A percentile compares a stretch with the other conserved stretches of the same genome.
phyloP scores from a whole-genome alignment of 257 asterid genomes.

The Fraxinus excelsior region DNA sequence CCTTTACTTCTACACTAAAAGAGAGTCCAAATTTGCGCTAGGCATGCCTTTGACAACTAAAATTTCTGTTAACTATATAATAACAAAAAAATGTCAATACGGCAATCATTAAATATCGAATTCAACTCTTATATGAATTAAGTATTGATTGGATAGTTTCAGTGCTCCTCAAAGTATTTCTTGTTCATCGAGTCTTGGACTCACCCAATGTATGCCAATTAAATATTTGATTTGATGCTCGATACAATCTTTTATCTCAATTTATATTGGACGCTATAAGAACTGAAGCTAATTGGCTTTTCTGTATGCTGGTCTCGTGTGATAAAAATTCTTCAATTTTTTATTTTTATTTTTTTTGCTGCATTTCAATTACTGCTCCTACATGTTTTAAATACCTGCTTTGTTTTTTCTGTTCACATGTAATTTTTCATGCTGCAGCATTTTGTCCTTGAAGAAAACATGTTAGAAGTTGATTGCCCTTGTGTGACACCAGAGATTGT shows the following conservation, averaged over 20 bases:
- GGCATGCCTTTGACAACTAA: background rate
- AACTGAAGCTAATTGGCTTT: background rate
- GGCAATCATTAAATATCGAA: background rate
- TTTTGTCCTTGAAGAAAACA: slow-evolving; percentile 75
- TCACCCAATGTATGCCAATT: background rate
- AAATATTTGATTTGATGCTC: background rate
- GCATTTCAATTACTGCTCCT: background rate
- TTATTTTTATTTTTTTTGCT: background rate
- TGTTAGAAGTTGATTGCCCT: slow-evolving; percentile 86
- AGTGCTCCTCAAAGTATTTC: background rate
- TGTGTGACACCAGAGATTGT: slow-evolving; percentile 82
- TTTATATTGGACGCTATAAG: background rate
- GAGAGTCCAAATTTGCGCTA: background rate
- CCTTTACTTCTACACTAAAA: background rate
- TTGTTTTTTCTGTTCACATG: background rate
- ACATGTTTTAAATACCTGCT: background rate
- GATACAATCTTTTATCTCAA: background rate
- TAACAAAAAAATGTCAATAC: background rate
- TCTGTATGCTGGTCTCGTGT: background rate
- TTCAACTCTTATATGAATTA: background rate
- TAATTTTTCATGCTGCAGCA: slow-evolving; percentile 49
- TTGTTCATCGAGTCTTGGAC: background rate
- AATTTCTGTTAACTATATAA: background rate
- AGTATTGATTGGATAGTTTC: background rate
- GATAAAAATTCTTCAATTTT: background rate